Conservation (phyloP, 2,329 filamentous ascomycete genomes). For the Penicillium sp. region DNA sequence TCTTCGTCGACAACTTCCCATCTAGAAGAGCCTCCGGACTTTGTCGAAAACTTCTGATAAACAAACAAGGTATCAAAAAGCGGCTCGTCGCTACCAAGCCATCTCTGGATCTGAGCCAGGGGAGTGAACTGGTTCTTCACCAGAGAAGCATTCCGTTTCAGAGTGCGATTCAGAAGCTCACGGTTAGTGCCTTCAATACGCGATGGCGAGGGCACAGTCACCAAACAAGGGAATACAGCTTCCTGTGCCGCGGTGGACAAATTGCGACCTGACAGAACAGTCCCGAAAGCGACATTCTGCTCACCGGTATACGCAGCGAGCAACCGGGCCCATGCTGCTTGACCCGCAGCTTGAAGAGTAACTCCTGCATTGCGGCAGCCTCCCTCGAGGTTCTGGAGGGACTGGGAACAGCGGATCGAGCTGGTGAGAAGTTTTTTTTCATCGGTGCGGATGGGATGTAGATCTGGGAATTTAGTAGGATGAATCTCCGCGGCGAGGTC, state of each 20-base stretch:
- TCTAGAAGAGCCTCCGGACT: slow-evolving; percentile 29
- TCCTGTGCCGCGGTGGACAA: slow-evolving; percentile 59
- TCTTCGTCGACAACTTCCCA: slow-evolving; percentile 68
- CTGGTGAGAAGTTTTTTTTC: slow-evolving; percentile 38
- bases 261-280: slow-evolving; percentile 75
- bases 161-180: slow-evolving; percentile 63
- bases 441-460: slow-evolving; percentile 62
- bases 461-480: slow-evolving; percentile 72
- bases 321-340: slow-evolving; percentile 76
- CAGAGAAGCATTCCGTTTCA: slow-evolving; percentile 65
- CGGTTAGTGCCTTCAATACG: slow-evolving; percentile 56
- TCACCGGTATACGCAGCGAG: slow-evolving; percentile 79
- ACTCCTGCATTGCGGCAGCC: slow-evolving; percentile 61
- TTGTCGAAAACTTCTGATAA: slow-evolving; percentile 65
- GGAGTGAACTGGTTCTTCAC: slow-evolving; percentile 72
- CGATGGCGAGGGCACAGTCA: slow-evolving; percentile 74
- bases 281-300: slow-evolving; percentile 71
- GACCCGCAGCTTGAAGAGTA: slow-evolving; percentile 74
- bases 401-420: slow-evolving; percentile 41
- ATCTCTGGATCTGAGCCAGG: slow-evolving; percentile 70
- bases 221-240: slow-evolving; percentile 75
- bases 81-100: slow-evolving; percentile 64
- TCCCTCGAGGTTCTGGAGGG: slow-evolving; percentile 54
- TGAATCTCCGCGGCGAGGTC: slow-evolving; percentile 55
- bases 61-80: slow-evolving; percentile 86